phyloP scores from a whole-genome alignment of 306 rosid genomes.

The apple (Malus domestica) region DNA sequence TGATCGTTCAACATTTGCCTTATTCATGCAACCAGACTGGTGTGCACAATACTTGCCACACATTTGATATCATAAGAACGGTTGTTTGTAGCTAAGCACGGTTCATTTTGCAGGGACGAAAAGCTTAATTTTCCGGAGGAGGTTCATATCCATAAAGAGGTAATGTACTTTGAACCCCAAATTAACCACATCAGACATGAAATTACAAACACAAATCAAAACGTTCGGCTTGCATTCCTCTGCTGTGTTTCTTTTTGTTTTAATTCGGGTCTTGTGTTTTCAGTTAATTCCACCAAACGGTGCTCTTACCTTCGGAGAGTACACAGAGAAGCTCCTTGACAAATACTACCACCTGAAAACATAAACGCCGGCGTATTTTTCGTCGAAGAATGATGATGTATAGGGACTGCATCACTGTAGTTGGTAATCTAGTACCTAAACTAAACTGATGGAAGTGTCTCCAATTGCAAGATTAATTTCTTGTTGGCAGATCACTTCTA shows the following conservation, averaged over 20 bases:
- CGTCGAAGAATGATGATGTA: neutral
- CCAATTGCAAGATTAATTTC: neutral
- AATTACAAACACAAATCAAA: neutral
- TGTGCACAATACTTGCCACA: constrained; percentile 13
- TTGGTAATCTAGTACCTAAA: neutral
- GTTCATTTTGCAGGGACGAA: constrained; percentile 64
- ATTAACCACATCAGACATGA: neutral
- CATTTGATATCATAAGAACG: neutral
- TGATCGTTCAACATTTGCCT: constrained; percentile 84
- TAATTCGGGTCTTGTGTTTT: neutral
- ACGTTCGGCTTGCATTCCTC: neutral
- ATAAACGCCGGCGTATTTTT: neutral
- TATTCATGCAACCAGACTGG: constrained; percentile 99
- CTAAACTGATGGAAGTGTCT: neutral
- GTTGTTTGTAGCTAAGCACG: neutral
- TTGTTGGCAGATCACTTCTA: neutral
- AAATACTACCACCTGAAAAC: constrained; percentile 58
- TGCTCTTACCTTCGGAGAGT: constrained; percentile 79
- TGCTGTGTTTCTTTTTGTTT: neutral
- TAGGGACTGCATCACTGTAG: neutral
- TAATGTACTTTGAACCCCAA: constrained; percentile 24
- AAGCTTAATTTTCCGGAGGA: constrained; percentile 68
- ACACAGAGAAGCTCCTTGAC: constrained; percentile 78
- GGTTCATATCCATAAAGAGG: constrained; percentile 74
- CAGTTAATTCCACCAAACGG: constrained; percentile 68